Evolutionary conservation across 148 eudicot species (phyloP).

Genomic region (Rhododendron molle): DNA sequence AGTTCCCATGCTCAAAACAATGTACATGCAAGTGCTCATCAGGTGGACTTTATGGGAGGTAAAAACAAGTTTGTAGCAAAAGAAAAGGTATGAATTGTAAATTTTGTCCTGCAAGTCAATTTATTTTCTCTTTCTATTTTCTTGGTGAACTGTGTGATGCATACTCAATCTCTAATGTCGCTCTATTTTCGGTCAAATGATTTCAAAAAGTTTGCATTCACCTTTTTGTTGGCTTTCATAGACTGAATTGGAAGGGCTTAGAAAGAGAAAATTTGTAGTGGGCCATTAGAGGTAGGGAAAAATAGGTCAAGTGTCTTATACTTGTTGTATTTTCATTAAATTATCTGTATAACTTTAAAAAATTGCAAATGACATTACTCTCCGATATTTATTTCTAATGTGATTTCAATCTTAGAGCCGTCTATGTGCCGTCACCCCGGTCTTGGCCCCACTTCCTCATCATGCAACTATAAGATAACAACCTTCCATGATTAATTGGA

Average conservation of each 20-base stretch:
- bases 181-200: background rate
- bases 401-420: background rate
- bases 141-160: background rate
- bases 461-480: background rate
- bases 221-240: slow-evolving; percentile 3
- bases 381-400: background rate
- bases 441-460: background rate
- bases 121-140: background rate
- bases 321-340: background rate
- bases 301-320: background rate
- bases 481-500: background rate
- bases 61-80: slow-evolving; percentile 22
- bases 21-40: slow-evolving; percentile 23
- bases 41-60: slow-evolving; percentile 24
- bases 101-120: background rate
- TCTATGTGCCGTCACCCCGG: background rate
- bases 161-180: background rate
- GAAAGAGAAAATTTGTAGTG: slow-evolving; percentile 2
- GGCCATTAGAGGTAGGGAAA: background rate
- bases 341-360: background rate
- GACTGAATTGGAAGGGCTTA: slow-evolving; percentile 21
- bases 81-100: slow-evolving; percentile 46
- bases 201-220: background rate
- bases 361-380: background rate
- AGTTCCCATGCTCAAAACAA: slow-evolving; percentile 27